Evolutionary conservation across 345 rosid species (phyloP), one percentile per base, ranked within the genome.

Genomic region (Erucastrum elatum): DNA sequence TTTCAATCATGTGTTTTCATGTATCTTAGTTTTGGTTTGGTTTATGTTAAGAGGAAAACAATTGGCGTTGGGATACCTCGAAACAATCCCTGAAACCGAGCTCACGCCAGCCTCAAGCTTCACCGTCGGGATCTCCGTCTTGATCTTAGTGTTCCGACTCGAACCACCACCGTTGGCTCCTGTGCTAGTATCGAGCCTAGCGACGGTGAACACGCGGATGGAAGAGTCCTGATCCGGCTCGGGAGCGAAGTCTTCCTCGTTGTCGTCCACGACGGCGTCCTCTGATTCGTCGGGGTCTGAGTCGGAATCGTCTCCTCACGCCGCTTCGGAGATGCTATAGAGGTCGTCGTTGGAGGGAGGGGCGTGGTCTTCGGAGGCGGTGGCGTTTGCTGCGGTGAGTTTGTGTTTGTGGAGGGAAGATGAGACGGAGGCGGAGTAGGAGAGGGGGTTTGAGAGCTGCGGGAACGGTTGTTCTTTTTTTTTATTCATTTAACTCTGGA

Each of bases 331-430:
- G 78, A 96, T 89, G 85, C 97, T 93, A 88, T 93, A 97, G 56
- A 95, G 97, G 85, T 95, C 99, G 67, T 95, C 99, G 70, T 91
- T 92, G 70, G 98, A 91, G 68, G 99, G 96, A 9, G 96, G 97
- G 7, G 87, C 90, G 71, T 88, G 98, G 51, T 90, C 94, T 5
- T 88, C 93, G 26, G 94, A 88, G 4, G 88, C 91, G 1, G 87
- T 91, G 6, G 89, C 84, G 46, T 87, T 85, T 0, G 87, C 87
- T 0, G 86, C 90, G 1, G 95, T 92, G 29, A 93, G 89, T 83
- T 91, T 93, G 75, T 98, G 97, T 81, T 96, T 91, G 86, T 88
- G 98, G 84, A 90, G 85, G 37, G 97, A 96, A 29, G 98, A 91
- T 51, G 97, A 86, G 86, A 90, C 97, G 68, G 97, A 93, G 49